These are phyloP conservation scores for Vachellia collinsii DNA, from an alignment of 306 rosid species.

Conservation along the genomic window DNA sequence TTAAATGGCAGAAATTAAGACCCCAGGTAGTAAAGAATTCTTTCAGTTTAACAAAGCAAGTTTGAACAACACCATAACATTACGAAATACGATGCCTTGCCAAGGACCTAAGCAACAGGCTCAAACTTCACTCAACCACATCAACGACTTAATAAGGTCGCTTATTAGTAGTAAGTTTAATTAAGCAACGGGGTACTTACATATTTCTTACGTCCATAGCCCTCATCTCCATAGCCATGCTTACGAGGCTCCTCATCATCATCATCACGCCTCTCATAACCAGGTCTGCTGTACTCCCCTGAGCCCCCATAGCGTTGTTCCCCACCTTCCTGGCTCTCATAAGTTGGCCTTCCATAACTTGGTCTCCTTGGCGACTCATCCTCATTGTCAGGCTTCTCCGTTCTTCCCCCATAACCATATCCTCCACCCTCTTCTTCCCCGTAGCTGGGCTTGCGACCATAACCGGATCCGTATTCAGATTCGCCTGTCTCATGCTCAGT, in stretches of 20 bases:
- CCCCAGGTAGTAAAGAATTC: neutral
- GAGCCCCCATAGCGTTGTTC: constrained; percentile 20
- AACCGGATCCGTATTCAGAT: constrained; percentile 43
- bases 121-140: constrained; percentile 21
- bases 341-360: constrained; percentile 42
- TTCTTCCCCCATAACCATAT: constrained; percentile 39
- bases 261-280: constrained; percentile 49
- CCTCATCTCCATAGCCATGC: constrained; percentile 56
- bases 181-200: constrained; percentile 51
- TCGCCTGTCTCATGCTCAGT: constrained; percentile 10
- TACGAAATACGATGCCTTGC: neutral
- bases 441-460: constrained; percentile 47
- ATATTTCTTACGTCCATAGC: constrained; percentile 77
- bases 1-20: neutral
- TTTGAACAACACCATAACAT: neutral
- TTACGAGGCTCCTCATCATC: constrained; percentile 49
- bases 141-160: neutral
- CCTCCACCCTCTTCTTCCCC: constrained; percentile 49
- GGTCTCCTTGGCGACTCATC: constrained; percentile 29
- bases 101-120: neutral
- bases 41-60: neutral
- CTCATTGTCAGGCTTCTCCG: constrained; percentile 37
- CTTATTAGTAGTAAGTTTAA: neutral
- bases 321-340: constrained; percentile 24
- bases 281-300: constrained; percentile 49